phyloP scores from a whole-genome alignment of 257 asterid genomes.

The Hygrophila difformis region DNA sequence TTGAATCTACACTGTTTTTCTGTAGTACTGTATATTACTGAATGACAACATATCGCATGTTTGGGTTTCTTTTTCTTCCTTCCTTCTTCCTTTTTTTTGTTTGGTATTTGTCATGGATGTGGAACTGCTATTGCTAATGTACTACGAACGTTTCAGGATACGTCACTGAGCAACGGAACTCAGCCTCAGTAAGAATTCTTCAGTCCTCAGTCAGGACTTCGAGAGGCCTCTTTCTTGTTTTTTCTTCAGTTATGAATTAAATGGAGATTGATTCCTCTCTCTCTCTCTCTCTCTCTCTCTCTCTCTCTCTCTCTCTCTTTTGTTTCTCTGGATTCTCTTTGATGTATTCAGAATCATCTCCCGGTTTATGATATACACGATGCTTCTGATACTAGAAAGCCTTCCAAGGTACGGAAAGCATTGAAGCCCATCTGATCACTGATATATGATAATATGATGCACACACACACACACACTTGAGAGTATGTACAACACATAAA shows the following conservation, averaged over 20 bases:
- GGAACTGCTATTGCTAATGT: constrained; percentile 7
- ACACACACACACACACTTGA: neutral
- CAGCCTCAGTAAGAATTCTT: constrained; percentile 56
- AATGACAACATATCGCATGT: neutral
- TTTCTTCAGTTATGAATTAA: neutral
- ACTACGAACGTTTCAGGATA: constrained; percentile 43
- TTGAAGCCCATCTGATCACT: constrained; percentile 11
- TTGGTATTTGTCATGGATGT: constrained; percentile 5
- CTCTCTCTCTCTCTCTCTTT: constrained; percentile 4
- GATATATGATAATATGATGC: neutral
- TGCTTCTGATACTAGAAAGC: constrained; percentile 27
- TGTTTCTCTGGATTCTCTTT: constrained; percentile 14
- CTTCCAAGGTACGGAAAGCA: constrained; percentile 37
- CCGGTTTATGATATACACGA: constrained; percentile 28
- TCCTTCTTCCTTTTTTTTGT: constrained; percentile 4
- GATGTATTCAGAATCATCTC: constrained; percentile 34
- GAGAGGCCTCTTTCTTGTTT: constrained; percentile 5
- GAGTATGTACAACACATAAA: neutral
- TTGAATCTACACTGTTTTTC: constrained; percentile 15
- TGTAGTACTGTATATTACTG: neutral
- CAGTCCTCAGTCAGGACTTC: neutral
- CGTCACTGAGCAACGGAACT: constrained; percentile 36
- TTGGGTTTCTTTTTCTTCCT: constrained; percentile 9
- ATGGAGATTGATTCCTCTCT: constrained; percentile 11
- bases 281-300: no score